Conservation (phyloP, 129 eudicot genomes). For the sunflower (Helianthus annuus) region DNA sequence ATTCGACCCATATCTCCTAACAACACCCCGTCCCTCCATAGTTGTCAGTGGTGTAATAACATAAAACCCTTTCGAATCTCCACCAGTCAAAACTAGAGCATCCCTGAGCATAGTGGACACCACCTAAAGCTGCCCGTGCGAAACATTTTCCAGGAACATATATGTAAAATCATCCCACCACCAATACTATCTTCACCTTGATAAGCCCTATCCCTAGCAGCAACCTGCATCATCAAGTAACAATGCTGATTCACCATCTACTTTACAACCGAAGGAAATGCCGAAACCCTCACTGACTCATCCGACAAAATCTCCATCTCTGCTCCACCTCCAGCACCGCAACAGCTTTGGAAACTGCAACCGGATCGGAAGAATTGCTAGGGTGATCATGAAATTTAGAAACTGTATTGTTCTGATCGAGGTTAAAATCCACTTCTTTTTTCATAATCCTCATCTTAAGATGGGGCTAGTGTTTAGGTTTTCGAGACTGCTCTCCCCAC, state of each 20-base stretch:
- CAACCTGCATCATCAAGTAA: conserved; percentile 54
- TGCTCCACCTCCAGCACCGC: not conserved
- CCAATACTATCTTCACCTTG: conserved; percentile 42
- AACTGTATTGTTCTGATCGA: conserved; percentile 28
- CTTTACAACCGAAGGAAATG: conserved; percentile 63
- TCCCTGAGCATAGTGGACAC: conserved; percentile 74
- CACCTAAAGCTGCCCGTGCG: conserved; percentile 87
- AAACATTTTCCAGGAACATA: conserved; percentile 67
- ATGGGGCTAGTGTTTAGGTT: conserved; percentile 39
- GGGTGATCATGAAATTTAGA: conserved; percentile 43
- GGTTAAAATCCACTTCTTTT: conserved; percentile 39
- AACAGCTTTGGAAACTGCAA: conserved; percentile 1
- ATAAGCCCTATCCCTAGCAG: conserved; percentile 61
- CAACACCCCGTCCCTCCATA: conserved; percentile 70
- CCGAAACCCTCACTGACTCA: conserved; percentile 48
- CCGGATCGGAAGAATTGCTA: conserved; percentile 34
- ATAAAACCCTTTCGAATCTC: conserved; percentile 48
- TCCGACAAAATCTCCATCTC: conserved; percentile 59
- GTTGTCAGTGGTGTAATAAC: conserved; percentile 60
- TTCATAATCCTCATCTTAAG: conserved; percentile 56
- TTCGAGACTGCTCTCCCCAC: conserved; percentile 56
- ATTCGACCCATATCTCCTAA: conserved; percentile 51
- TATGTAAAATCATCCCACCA: conserved; percentile 6
- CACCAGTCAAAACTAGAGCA: conserved; percentile 47
- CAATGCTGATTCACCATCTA: conserved; percentile 65